phyloP scores from a whole-genome alignment of 441 rosid genomes.

The Populus trichocarpa region DNA sequence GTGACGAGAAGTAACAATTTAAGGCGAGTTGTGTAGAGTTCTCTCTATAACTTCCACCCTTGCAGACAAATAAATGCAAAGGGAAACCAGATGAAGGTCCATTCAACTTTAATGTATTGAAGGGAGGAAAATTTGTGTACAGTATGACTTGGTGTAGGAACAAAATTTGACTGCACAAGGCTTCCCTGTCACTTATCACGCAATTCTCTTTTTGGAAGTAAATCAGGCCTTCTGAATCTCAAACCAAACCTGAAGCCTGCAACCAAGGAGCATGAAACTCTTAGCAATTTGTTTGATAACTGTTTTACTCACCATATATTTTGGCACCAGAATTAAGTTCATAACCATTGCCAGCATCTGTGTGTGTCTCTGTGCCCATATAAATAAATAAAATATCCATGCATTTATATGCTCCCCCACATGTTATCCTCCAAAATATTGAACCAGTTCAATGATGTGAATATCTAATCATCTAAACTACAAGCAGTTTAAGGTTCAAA shows the following conservation, averaged over 20 bases:
- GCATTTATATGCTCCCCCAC: neutral
- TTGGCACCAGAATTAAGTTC: neutral
- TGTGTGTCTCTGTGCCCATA: too few species aligned
- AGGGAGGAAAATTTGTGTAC: neutral
- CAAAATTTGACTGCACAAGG: neutral
- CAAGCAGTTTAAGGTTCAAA: too few species aligned
- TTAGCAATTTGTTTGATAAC: neutral
- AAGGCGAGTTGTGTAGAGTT: too few species aligned
- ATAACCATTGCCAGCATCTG: neutral
- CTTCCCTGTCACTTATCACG: slow-evolving; percentile 49
- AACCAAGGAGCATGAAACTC: neutral
- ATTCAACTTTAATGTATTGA: neutral
- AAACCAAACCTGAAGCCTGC: slow-evolving; percentile 69
- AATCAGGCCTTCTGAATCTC: slow-evolving; percentile 70
- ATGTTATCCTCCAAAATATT: neutral
- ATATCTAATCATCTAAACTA: too few species aligned
- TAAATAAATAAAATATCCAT: neutral
- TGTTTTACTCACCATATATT: neutral
- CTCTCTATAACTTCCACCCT: too few species aligned
- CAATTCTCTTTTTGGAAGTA: slow-evolving; percentile 73
- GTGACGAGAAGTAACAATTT: too few species aligned
- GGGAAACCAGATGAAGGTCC: neutral
- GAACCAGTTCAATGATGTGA: too few species aligned
- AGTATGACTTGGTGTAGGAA: neutral
- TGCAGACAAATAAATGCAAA: neutral